phyloP scores from a whole-genome alignment of 345 rosid genomes.

The Populus tremula region DNA sequence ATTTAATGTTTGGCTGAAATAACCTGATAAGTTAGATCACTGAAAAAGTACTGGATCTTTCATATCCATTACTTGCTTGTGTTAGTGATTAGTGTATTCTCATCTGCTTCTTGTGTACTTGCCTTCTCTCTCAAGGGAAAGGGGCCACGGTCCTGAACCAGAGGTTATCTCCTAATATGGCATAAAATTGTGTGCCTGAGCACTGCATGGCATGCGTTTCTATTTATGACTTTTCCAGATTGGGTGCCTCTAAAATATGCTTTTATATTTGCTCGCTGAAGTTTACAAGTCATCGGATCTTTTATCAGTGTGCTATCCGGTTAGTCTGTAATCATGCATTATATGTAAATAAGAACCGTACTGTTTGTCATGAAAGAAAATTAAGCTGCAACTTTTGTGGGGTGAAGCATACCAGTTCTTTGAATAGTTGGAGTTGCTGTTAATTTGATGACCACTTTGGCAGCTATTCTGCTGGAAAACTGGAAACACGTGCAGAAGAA shows the following conservation, averaged over 20 bases:
- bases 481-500: background rate
- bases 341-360: background rate
- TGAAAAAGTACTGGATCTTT: background rate
- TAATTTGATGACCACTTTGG: background rate
- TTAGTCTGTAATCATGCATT: background rate
- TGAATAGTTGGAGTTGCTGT: background rate
- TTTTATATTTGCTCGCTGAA: background rate
- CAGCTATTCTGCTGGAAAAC: background rate
- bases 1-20: background rate
- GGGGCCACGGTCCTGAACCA: background rate
- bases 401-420: background rate
- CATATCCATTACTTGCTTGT: constrained; percentile 1
- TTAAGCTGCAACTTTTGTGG: background rate
- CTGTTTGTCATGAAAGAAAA: background rate
- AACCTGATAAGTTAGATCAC: background rate
- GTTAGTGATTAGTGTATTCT: background rate
- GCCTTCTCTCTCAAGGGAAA: background rate
- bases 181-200: background rate
- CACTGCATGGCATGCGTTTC: background rate
- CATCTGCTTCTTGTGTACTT: background rate
- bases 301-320: background rate
- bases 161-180: background rate
- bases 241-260: background rate
- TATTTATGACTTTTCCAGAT: background rate
- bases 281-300: background rate